phyloP scores from a whole-genome alignment of 2,329 filamentous ascomycete genomes.

The Stagonosporopsis tanaceti region DNA sequence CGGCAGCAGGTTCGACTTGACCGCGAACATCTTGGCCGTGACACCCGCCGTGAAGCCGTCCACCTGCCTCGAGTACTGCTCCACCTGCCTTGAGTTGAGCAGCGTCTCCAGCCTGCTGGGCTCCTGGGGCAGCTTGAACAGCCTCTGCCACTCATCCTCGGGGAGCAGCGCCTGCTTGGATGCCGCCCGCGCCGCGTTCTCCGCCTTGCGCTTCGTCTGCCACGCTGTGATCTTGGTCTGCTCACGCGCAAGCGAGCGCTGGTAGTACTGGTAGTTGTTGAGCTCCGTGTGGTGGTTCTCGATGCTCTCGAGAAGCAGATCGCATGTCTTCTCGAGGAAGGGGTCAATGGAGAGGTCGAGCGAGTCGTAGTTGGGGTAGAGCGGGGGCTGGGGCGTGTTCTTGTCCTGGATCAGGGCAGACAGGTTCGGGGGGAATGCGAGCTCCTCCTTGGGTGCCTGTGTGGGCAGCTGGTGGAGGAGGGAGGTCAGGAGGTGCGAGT shows the following conservation, averaged over 20 bases:
- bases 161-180: slow-evolving; percentile 90
- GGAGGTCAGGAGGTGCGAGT: slow-evolving; percentile 94
- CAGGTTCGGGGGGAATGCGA: slow-evolving; percentile 80
- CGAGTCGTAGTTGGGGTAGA: slow-evolving; percentile 87
- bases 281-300: slow-evolving; percentile 98
- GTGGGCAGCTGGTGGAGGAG: slow-evolving; percentile 91
- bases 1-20: slow-evolving; percentile 74
- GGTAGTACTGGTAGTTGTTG: slow-evolving; percentile 99
- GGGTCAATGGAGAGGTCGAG: slow-evolving; percentile 95
- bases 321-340: slow-evolving; percentile 97
- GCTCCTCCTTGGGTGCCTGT: slow-evolving; percentile 69
- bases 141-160: slow-evolving; percentile 96
- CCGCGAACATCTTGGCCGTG: slow-evolving; percentile 97
- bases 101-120: slow-evolving; percentile 92
- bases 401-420: slow-evolving; percentile 75
- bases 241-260: slow-evolving; percentile 90
- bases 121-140: slow-evolving; percentile 97
- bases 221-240: slow-evolving; percentile 96
- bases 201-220: slow-evolving; percentile 95
- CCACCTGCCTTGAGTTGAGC: slow-evolving; percentile 93
- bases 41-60: slow-evolving; percentile 94
- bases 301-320: slow-evolving; percentile 94
- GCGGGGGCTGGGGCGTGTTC: slow-evolving; percentile 65
- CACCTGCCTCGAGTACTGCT: slow-evolving; percentile 97
- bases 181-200: slow-evolving; percentile 84